Evolutionary conservation across 2,329 filamentous ascomycete genomes (phyloP), one percentile per base, ranked within the genome.

Genomic region (Monilinia aucupariae): DNA sequence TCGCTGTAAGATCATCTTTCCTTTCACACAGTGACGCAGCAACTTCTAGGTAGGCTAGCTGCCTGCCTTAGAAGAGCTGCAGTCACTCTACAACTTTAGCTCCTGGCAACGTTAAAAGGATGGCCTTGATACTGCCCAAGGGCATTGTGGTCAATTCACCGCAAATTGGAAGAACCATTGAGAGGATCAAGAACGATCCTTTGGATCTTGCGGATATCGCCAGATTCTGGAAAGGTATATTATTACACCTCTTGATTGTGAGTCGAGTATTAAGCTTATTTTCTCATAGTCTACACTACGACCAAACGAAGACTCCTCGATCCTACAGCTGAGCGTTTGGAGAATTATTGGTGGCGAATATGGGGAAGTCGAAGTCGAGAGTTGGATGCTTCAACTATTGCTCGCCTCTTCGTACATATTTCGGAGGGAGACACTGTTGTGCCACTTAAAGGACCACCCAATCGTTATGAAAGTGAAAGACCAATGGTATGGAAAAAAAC

Each of bases 291-390:
- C 6, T 87, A 86, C 68, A 84, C 84, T 13, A 84, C 79, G 37
- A 86, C 82, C 20, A 81, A 82, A 66, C 81, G 82, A 69, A 80
- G 79, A 67, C 78, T 86, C 39, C 78, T 80, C 64, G 84, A 87
- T 68, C 84, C 84, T n/a, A 86, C 83, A 3, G 83, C 84, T 34
- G 81, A 81, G 64, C 82, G 85, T 22, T 75, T 86, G 25, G 84
- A 87, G 70, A 84, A 86, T 69, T 85, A 86, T 68, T 87, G 84
- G 84, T 86, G 83, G 81, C 84, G 86, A 69, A 82, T 87, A 61
- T 83, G 83, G 79, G 83, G 84, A 41, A 86, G 85, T 64, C 65
- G 66, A 56, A 64, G 64, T 49, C 68, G 80, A 41, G 71, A 78
- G 60, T 76, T 86, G 54, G 80, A 81, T 53, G 84, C 82, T 47